These are phyloP conservation scores for Syzygium syzygioides DNA, from an alignment of 441 rosid species.

Conservation along the genomic window DNA sequence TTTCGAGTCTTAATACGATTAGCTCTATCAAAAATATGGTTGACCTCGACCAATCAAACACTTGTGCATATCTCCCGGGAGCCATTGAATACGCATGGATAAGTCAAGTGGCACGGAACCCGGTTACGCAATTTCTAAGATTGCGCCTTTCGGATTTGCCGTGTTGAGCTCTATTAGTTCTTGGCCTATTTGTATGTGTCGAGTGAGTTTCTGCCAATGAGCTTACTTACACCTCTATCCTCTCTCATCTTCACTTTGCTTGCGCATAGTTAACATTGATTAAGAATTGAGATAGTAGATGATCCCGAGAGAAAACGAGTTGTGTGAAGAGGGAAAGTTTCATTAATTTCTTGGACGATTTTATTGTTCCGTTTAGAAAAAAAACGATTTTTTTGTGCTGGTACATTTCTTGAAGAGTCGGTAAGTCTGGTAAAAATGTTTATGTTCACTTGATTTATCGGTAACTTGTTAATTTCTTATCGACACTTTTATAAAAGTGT, in stretches of 20 bases:
- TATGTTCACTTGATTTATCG: background rate
- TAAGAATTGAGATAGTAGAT: background rate
- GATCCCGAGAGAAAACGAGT: background rate
- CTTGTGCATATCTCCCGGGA: rapidly evolving
- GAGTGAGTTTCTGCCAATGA: background rate
- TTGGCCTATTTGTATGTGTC: background rate
- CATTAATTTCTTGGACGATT: background rate
- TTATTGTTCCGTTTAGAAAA: background rate
- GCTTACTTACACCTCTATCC: background rate
- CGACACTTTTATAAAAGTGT: background rate
- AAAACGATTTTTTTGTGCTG: background rate
- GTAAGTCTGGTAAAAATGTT: background rate
- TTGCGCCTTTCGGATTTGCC: background rate
- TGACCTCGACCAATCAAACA: background rate
- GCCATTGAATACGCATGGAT: background rate
- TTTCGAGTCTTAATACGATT: background rate
- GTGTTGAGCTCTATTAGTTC: background rate
- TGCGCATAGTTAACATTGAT: background rate
- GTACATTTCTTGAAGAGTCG: background rate
- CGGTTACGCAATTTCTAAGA: background rate
- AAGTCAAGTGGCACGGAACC: background rate
- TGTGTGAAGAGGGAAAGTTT: background rate
- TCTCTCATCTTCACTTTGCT: background rate
- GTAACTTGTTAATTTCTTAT: background rate
- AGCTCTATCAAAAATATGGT: background rate